phyloP scores from a whole-genome alignment of 805 yeast genomes.

The Metschnikowia aberdeeniae region DNA sequence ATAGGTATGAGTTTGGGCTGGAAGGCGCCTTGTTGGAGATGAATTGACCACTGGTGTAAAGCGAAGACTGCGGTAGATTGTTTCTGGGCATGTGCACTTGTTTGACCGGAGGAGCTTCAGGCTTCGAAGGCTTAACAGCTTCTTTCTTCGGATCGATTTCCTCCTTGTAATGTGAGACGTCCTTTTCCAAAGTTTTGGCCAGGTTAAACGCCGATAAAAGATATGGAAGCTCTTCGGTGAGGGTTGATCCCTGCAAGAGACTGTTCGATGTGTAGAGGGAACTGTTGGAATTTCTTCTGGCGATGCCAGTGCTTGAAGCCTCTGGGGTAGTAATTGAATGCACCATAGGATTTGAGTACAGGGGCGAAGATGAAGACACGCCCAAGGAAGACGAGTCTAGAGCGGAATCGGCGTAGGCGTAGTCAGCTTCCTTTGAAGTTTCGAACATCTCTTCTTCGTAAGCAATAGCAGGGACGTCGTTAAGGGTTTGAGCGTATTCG shows the following conservation, averaged over 20 bases:
- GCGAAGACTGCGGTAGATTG: slow-evolving; percentile 28
- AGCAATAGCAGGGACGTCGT: slow-evolving; percentile 4
- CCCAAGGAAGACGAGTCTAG: slow-evolving; percentile 24
- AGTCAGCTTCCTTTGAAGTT: slow-evolving; percentile 8
- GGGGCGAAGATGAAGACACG: slow-evolving; percentile 19
- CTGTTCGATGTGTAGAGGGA: slow-evolving; percentile 30
- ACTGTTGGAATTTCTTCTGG: slow-evolving; percentile 26
- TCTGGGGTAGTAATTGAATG: slow-evolving; percentile 33
- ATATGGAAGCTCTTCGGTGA: slow-evolving; percentile 62
- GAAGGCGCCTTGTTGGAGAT: slow-evolving; percentile 17
- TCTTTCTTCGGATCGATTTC: background rate
- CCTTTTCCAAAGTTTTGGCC: slow-evolving; percentile 56
- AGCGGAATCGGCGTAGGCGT: slow-evolving; percentile 24
- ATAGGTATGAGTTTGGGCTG: slow-evolving; percentile 28
- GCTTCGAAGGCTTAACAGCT: background rate
- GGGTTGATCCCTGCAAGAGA: slow-evolving; percentile 46
- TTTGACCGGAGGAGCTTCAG: slow-evolving; percentile 1
- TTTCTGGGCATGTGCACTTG: slow-evolving; percentile 22
- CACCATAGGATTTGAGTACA: slow-evolving; percentile 31
- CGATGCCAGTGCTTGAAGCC: slow-evolving; percentile 4
- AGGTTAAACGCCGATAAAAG: slow-evolving; percentile 64
- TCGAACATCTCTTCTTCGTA: background rate
- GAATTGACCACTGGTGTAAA: slow-evolving; percentile 34
- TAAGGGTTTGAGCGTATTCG: slow-evolving; percentile 26
- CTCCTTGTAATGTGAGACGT: slow-evolving; percentile 15